Conservation (phyloP, 352 stramenopile species). For the Blastocystis sp. region DNA sequence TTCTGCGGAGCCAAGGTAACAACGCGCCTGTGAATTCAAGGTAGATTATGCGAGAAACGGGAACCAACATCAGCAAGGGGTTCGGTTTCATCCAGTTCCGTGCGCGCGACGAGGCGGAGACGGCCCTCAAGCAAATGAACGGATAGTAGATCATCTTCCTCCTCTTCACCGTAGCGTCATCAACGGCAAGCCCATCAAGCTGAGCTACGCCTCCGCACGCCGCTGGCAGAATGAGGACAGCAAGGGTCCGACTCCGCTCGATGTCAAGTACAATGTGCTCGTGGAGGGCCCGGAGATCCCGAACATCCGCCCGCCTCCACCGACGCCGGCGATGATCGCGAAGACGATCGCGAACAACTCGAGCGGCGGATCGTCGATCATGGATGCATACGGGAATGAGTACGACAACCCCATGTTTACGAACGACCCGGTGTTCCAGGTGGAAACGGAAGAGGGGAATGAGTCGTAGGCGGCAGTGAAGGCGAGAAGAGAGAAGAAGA, state of each 20-base stretch:
- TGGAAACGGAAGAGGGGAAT: neutral
- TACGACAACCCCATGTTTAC: slow-evolving; percentile 66
- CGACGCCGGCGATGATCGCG: slow-evolving; percentile 44
- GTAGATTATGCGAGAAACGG: slow-evolving; percentile 56
- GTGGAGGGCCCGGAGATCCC: slow-evolving; percentile 47
- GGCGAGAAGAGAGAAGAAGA: slow-evolving; percentile 49
- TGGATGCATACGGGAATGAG: slow-evolving; percentile 60
- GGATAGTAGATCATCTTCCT: slow-evolving; percentile 14
- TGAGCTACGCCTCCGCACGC: slow-evolving; percentile 44
- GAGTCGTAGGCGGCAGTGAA: slow-evolving; percentile 33
- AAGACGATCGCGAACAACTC: slow-evolving; percentile 53
- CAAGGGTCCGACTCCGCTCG: neutral
- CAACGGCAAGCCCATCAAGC: slow-evolving; percentile 52
- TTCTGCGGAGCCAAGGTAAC: slow-evolving; percentile 57
- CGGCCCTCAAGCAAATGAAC: slow-evolving; percentile 46
- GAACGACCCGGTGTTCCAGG: slow-evolving; percentile 56
- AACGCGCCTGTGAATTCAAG: too few relatives aligned
- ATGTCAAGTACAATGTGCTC: slow-evolving; percentile 52
- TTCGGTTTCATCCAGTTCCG: slow-evolving; percentile 64
- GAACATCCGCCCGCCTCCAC: slow-evolving; percentile 64
- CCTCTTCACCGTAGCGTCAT: slow-evolving; percentile 33
- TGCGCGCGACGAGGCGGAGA: slow-evolving; percentile 47
- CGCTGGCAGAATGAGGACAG: slow-evolving; percentile 19
- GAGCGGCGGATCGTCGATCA: slow-evolving; percentile 20
- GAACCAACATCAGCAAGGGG: slow-evolving; percentile 40